Conservation (phyloP, 2,329 filamentous ascomycete species). For the Taxawa tesnikishii region DNA sequence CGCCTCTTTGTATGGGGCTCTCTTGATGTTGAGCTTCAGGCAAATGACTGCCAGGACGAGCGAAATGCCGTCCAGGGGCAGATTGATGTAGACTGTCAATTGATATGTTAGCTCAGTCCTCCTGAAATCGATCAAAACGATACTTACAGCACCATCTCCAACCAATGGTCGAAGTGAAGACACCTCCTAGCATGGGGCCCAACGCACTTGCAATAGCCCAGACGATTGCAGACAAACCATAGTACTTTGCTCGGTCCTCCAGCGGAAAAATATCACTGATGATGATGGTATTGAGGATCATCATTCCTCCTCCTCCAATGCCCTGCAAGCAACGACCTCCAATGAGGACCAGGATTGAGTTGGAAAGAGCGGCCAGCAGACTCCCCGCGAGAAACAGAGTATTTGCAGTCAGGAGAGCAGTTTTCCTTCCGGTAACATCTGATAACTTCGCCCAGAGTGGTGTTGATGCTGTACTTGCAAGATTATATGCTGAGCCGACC, state of each 20-base stretch:
- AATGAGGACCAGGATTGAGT: constrained; percentile 29
- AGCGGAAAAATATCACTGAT: constrained; percentile 39
- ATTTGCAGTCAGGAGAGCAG: constrained; percentile 2
- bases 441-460: constrained; percentile 4
- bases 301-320: constrained; percentile 34
- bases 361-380: constrained; percentile 10
- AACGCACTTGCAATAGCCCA: constrained; percentile 30
- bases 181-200: constrained; percentile 34
- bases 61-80: constrained; percentile 36
- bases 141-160: constrained; percentile 7
- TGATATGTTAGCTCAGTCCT: constrained; percentile 25
- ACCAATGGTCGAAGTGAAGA: constrained; percentile 13
- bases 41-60: constrained; percentile 38
- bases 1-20: constrained; percentile 35
- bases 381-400: constrained; percentile 8
- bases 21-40: constrained; percentile 44
- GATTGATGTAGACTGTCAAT: constrained; percentile 43
- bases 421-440: constrained; percentile 2
- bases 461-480: constrained; percentile 5
- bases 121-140: constrained; percentile 18
- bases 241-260: constrained; percentile 31
- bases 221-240: constrained; percentile 24
- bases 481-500: constrained; percentile 17
- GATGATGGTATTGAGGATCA: constrained; percentile 37
- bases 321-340: constrained; percentile 45